Base-by-base conservation (phyloP, 805 yeast genomes). In the Lipomyces chichibuensis region DNA sequence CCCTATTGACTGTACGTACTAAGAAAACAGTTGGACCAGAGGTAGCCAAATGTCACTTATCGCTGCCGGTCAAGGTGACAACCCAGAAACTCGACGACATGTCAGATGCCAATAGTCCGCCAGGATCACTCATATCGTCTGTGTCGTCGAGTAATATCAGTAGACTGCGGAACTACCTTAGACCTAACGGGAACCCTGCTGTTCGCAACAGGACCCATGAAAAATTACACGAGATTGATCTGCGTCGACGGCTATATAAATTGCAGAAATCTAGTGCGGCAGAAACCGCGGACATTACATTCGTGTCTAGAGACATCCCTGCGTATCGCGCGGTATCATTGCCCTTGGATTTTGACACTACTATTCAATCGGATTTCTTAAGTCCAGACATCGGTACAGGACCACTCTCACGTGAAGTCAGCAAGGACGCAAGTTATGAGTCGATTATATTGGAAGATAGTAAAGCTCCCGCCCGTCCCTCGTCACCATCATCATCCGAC, bases 121-220 rank as follows among this genome's bases (percentile, higher is more conserved):
- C 57, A 5, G 57, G 57, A n/a, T 54, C 57, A 9, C 17, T 29
- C 4, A 17, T 23, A 7, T 56, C 59, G 57, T 56, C 59, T 2
- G 29, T 54, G 56, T 56, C 59, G 23, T 35, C 59, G 49, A 49
- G 54, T 14, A 25, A 56, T 13, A 56, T 56, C 14, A 32, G 59
- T 32, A 56, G 49, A 56, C 7, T 43, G 20, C 49, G 49, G 11
- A 43, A 43, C 49, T 43, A 43, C 49, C 49, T 43, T 8, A 17
- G 20, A n/a, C 23, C 49, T 43, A 43, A n/a, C 20, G 49, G 23
- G 20, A 43, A 43, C 23, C 23, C 6, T 7, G 49, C 23, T n/a
- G 20, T n/a, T 8, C 49, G 49, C 49, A 43, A 43, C 20, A 17
- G 49, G 23, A 43, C 23, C 9, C 49, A 43, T 43, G 49, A 43